A percentile compares a stretch with the other conserved stretches of the same genome.
Evolutionary conservation across 2,329 filamentous ascomycete genomes (phyloP).

Genomic region (Fusarium duplospermum): DNA sequence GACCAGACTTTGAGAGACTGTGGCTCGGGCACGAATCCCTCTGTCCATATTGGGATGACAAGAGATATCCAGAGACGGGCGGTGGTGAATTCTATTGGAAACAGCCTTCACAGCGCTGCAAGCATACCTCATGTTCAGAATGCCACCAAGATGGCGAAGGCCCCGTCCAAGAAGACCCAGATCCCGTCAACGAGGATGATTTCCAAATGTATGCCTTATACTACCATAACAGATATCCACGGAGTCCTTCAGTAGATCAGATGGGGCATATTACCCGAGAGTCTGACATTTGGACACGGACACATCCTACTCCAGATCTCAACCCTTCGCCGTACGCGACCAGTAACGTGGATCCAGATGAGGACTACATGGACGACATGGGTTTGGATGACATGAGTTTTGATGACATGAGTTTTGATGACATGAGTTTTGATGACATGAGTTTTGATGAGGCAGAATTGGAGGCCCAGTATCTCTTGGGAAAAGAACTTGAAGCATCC

Average conservation of each 20-base stretch:
- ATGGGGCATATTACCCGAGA: not conserved
- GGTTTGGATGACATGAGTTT: not conserved
- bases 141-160: not conserved
- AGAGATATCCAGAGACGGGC: constrained; percentile 2
- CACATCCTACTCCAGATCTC: not conserved
- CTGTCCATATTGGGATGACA: constrained; percentile 29
- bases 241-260: not conserved
- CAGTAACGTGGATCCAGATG: not conserved
- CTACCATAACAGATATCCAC: not conserved
- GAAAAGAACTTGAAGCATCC: not conserved
- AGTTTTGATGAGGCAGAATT: not conserved
- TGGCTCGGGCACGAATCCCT: constrained; percentile 12
- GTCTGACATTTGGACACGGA: not conserved
- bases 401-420: not conserved
- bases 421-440: not conserved
- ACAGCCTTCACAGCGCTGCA: constrained; percentile 5
- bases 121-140: constrained; percentile 3
- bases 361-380: not conserved
- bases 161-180: not conserved
- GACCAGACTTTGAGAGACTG: constrained; percentile 23
- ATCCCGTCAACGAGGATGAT: not conserved
- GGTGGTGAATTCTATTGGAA: constrained; percentile 10
- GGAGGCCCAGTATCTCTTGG: not conserved
- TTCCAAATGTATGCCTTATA: not conserved
- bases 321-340: not conserved